Conservation (phyloP, 108 stramenopile species). For the Skeletonema marinoi region DNA sequence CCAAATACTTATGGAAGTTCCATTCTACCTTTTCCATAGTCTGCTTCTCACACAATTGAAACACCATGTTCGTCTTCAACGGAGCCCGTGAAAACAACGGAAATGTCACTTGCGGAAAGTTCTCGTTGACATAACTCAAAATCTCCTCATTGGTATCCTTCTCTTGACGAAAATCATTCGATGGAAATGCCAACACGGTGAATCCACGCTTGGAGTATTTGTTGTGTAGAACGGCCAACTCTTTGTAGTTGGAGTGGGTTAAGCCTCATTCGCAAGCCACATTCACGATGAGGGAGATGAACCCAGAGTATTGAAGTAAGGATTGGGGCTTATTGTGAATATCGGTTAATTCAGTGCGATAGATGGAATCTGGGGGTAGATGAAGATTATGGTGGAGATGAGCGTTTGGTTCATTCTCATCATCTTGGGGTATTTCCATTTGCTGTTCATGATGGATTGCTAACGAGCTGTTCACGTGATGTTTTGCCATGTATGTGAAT, state of each 20-base stretch:
- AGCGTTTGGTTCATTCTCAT: not conserved
- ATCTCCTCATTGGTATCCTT: conserved; percentile 69
- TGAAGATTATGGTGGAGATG: not conserved
- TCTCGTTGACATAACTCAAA: conserved; percentile 49
- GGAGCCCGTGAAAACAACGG: conserved; percentile 61
- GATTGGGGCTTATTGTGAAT: conserved; percentile 52
- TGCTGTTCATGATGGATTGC: not conserved
- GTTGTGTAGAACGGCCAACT: conserved; percentile 63
- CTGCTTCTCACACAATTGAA: conserved; percentile 56
- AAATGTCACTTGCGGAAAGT: conserved; percentile 69
- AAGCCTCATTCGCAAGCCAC: conserved; percentile 84
- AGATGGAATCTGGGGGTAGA: conserved; percentile 72
- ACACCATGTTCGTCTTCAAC: conserved; percentile 62
- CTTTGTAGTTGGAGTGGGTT: conserved; percentile 68
- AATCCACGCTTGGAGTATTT: conserved; percentile 53
- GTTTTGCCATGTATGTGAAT: not conserved
- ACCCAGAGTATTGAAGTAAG: conserved; percentile 59
- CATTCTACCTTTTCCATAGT: conserved; percentile 47
- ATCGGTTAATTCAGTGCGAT: conserved; percentile 52
- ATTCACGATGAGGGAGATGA: conserved; percentile 74
- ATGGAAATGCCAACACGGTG: conserved; percentile 77
- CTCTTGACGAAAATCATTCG: conserved; percentile 83
- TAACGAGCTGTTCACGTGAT: not conserved
- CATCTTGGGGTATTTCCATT: not conserved
- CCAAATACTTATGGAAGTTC: conserved; percentile 86